Evolutionary conservation across 73 alveolate genomes (phyloP), one percentile per base, ranked within the genome.

Genomic region (Blepharisma japonicum): DNA sequence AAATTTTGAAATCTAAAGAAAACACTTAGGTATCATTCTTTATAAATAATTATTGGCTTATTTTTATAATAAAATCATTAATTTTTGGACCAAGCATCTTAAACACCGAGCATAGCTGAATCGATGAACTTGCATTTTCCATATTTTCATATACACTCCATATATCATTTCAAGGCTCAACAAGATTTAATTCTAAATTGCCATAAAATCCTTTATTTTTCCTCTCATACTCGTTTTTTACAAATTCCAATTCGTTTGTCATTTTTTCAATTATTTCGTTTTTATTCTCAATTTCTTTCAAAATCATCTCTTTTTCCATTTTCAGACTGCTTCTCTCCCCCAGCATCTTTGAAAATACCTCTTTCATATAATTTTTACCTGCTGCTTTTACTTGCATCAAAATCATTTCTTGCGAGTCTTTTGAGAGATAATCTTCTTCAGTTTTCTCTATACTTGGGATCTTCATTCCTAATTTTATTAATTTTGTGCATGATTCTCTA

Each of bases 281-380:
- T 25, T 61, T 61, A 61, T n/a, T 14, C 38, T 14, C 74, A 1
- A 61, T 14, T 20, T 61, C 74, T 61, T 61, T 61, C 23, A 14
- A n/a, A n/a, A 61, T 18, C 46, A 61, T 14, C 14, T 61, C 74
- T 39, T 61, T 61, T 61, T 61, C 74, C 14, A 61, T 25, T 61
- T 25, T 61, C n/a, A 61, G 14, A 2, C 23, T 61, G 18, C 23
- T 61, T 61, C 74, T 61, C 23, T 61, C 74, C 14, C 4, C 46
- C 14, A 1, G 23, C 14, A 61, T n/a, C 23, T 61, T 61, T 8
- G 39, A 20, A 20, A 61, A 2, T 2, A 61, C 23, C 23, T 0
- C 74, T 61, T 61, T 61, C 14, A 61, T 39, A 8, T 61, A n/a
- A 61, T 61, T 61, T 61, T 61, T 61, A 61, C 50, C 46, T 14